Evolutionary conservation across 75 land plant species (phyloP), one percentile per base, ranked within the genome.

Genomic region (Adiantum capillusveneris): DNA sequence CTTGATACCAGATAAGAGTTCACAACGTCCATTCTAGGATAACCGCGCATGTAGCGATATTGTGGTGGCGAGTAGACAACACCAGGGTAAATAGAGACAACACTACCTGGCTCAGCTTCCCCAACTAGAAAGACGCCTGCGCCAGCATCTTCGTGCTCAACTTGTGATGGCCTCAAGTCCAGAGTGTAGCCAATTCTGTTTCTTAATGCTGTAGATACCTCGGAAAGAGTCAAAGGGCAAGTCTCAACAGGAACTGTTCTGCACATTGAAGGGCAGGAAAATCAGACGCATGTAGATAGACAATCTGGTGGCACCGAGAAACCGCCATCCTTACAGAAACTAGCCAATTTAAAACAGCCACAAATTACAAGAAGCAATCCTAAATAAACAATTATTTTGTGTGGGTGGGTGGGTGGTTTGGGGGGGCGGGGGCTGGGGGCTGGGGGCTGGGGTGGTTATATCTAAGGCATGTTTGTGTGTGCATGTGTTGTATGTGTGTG

Each of bases 1-100:
- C 98, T 74, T 42, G 98, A 82, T n/a, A 93, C 82, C 62, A 93
- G 62, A 55, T 88, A 93, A 9, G 96, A 76, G 34, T 93, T 93
- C 28, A 63, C 71, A 17, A 72, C 75, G 76, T 89, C 98, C 57
- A 93, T 77, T 65, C 75, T 74, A 5, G 98, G 98, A 57, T 93
- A 93, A 27, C 90, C 95, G 29, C 96, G 98, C 42, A 93, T 93
- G 65, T 79, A 83, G 0, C 74, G 77, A 57, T 93, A 93, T 51
- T 83, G 75, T 21, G 95, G 83, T 31, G 98, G 98, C 17, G 90
- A 83, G 41, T 85, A 93, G 43, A 88, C 73, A 11, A 93, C 68
- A 18, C 98, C 98, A 29, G 98, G 98, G 55, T 93, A 93, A 21
- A 93, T 50, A 6, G 98, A 82, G 24, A 93, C 70, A 12, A 93